phyloP scores from a whole-genome alignment of 116 monocot species.

The Trichopus zeylanicus region DNA sequence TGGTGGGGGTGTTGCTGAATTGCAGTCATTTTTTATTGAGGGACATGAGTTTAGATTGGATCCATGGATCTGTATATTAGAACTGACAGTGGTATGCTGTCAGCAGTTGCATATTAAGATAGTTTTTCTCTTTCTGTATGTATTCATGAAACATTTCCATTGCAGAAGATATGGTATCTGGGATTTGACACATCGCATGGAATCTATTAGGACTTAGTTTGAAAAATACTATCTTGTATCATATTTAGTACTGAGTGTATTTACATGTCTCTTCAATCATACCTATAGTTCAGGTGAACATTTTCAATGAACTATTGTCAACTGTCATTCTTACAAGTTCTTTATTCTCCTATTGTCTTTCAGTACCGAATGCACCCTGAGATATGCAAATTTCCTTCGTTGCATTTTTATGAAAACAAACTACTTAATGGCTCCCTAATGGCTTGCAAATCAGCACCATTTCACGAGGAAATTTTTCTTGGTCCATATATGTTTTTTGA shows the following conservation, averaged over 20 bases:
- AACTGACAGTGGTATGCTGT: no score
- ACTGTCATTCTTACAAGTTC: neutral
- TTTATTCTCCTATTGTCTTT: slow-evolving; percentile 8
- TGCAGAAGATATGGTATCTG: neutral
- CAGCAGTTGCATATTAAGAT: neutral
- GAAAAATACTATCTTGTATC: no score
- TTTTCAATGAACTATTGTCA: no score
- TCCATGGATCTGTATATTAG: no score
- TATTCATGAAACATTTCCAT: neutral
- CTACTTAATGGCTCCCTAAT: slow-evolving; percentile 49
- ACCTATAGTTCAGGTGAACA: no score
- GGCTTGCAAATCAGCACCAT: slow-evolving; percentile 58
- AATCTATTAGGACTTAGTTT: neutral
- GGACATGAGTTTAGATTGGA: no score
- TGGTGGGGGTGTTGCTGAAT: no score
- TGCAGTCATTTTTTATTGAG: no score
- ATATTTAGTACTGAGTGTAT: no score
- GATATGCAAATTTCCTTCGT: slow-evolving; percentile 85
- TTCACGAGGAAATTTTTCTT: slow-evolving; percentile 57
- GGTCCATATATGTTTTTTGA: slow-evolving; percentile 93
- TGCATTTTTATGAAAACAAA: slow-evolving; percentile 87
- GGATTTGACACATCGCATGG: neutral
- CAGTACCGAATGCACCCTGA: slow-evolving; percentile 99
- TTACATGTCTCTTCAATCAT: no score
- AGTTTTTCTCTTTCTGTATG: neutral